Conservation (phyloP, 306 rosid genomes). For the Sindora glabra region DNA sequence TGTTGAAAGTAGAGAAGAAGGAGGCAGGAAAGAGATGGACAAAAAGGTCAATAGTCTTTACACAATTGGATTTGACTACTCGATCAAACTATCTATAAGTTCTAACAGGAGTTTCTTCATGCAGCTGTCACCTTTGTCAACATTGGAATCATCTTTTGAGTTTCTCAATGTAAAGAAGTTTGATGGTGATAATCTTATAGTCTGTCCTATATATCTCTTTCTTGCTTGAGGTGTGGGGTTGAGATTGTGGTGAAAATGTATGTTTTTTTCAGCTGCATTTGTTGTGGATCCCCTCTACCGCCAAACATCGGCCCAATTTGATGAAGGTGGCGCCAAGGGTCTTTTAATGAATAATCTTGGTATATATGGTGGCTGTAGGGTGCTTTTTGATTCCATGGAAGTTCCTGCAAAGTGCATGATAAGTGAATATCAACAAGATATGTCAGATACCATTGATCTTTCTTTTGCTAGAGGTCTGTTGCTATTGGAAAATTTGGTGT, state of each 20-base stretch:
- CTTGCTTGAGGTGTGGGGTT: background rate
- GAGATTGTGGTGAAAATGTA: background rate
- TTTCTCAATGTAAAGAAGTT: constrained; percentile 20
- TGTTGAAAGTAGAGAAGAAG: constrained; percentile 45
- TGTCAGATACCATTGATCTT: constrained; percentile 17
- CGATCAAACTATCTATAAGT: constrained; percentile 4
- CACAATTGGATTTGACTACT: background rate
- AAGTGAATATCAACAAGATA: background rate
- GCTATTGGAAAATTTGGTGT: too few species aligned
- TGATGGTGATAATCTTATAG: constrained; percentile 15
- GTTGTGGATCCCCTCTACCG: background rate
- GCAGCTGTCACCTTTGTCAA: constrained; percentile 20
- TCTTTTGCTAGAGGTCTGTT: constrained; percentile 12
- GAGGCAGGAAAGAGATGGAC: constrained; percentile 44
- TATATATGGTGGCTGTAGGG: background rate
- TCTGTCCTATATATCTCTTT: background rate
- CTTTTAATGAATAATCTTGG: background rate
- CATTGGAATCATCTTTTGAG: constrained; percentile 25
- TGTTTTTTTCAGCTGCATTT: background rate
- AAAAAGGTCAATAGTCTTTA: constrained; percentile 54
- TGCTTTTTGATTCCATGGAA: constrained; percentile 5
- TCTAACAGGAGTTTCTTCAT: constrained; percentile 21
- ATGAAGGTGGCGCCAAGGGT: constrained; percentile 11
- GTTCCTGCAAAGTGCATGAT: constrained; percentile 2
- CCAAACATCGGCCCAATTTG: background rate